A percentile compares a stretch with the other conserved stretches of the same genome.
Conservation (phyloP, 257 asterid genomes). For the Solanum sejunctum region DNA sequence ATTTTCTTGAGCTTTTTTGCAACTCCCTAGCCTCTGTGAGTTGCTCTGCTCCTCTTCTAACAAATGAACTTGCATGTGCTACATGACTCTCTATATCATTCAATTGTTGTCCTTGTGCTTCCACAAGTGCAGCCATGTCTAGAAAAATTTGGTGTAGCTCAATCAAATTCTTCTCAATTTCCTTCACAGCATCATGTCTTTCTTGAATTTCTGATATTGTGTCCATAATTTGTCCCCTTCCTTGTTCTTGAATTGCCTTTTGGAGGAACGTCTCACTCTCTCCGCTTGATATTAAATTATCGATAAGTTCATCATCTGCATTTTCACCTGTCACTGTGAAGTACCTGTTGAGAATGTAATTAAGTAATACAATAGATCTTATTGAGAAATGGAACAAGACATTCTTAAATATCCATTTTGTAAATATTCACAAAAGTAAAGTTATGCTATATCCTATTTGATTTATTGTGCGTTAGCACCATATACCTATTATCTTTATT, state of each 20-base stretch:
- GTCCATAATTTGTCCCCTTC: constrained; percentile 30
- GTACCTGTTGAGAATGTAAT: neutral
- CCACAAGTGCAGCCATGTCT: constrained; percentile 34
- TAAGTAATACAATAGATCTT: neutral
- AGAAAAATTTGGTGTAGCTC: constrained; percentile 29
- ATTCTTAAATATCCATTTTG: no score
- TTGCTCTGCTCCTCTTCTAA: constrained; percentile 23
- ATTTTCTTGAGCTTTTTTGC: constrained; percentile 25
- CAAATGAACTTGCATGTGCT: constrained; percentile 31
- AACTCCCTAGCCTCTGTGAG: constrained; percentile 20
- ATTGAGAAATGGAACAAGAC: neutral
- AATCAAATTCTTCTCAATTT: constrained; percentile 24
- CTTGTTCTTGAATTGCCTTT: constrained; percentile 37
- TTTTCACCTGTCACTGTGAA: constrained; percentile 29
- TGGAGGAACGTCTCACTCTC: constrained; percentile 31
- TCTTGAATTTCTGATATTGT: constrained; percentile 33
- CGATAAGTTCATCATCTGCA: constrained; percentile 23
- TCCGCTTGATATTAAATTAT: constrained; percentile 31
- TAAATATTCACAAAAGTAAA: no score
- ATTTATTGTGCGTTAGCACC: no score
- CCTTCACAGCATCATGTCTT: constrained; percentile 34
- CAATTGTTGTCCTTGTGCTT: constrained; percentile 31
- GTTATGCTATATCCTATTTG: no score
- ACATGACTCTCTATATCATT: constrained; percentile 31
- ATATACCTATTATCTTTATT: no score